These are phyloP conservation scores for Lyophyllum semitale DNA, from an alignment of 768 basidiomycete species.

Conservation along the genomic window DNA sequence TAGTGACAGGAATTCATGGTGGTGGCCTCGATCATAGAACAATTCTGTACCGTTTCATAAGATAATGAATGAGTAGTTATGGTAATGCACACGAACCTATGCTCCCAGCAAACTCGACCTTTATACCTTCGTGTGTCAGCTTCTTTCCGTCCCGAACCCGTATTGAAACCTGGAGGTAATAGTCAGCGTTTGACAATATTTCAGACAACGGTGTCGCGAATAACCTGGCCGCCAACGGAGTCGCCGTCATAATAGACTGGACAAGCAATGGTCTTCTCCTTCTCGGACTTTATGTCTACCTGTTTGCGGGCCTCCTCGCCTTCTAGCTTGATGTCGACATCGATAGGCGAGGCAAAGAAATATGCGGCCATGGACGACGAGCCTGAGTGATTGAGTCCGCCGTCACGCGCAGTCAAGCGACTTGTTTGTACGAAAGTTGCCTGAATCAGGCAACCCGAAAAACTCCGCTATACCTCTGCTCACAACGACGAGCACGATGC, in stretches of 20 bases:
- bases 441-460: constrained; percentile 20
- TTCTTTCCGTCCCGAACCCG: constrained; percentile 95
- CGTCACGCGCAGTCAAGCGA: constrained; percentile 11
- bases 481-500: constrained; percentile 35
- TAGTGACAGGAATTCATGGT: constrained; percentile 95
- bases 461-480: constrained; percentile 19
- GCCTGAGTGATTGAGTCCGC: not conserved
- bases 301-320: constrained; percentile 87
- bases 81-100: constrained; percentile 63
- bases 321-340: constrained; percentile 86
- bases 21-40: constrained; percentile 97
- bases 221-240: constrained; percentile 83
- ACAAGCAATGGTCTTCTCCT: constrained; percentile 81
- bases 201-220: not conserved
- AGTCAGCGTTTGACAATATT: not conserved
- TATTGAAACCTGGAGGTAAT: constrained; percentile 64
- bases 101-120: constrained; percentile 95
- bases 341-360: constrained; percentile 90
- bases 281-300: constrained; percentile 87
- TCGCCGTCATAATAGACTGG: constrained; percentile 98
- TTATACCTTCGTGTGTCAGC: constrained; percentile 92
- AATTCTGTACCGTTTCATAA: constrained; percentile 51
- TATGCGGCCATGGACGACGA: constrained; percentile 70
- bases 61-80: not conserved
- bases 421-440: not conserved